Base-by-base conservation (phyloP, 352 stramenopile species). In the Globisporangium cederbergense region DNA sequence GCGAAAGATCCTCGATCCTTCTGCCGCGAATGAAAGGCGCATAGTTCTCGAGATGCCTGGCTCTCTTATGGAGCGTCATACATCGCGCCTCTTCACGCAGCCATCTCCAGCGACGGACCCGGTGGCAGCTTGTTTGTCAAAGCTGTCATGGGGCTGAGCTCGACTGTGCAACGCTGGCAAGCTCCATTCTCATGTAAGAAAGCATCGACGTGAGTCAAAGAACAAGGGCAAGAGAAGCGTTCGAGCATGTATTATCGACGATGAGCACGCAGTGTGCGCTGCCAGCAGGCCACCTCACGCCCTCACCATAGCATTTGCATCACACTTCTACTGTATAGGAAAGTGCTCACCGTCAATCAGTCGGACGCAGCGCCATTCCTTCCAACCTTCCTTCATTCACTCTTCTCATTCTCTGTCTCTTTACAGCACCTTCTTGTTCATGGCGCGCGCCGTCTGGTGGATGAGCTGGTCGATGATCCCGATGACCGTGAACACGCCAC, bases 401-500 rank as follows among this genome's bases (percentile, higher is more conserved):
- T 8, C 58, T 38, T 32, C 25, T 9, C 30, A 50, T 20, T 5
- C 32, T 8, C 55, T 51, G 13, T 28, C 32, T 58, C 2, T 62
- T 83, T 95, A 95, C 72, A 95, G 68, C 67, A 93, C 83, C 73
- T 95, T 95, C 77, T 95, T 95, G 83, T 94, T 95, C 66, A 95
- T 78, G 30, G 87, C 87, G 20, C 85, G 84, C 55, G 73, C 81
- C 5, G 87, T 95, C 71, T 93, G 84, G 73, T 95, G 87, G 62
- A 96, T 89, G 50, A 95, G 65, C 71, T 93, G 84, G 73, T 98
- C 93, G 45, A 98, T 62, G 73, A 98, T 93, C 32, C 94, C 93
- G 60, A 98, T 91, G 63, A 98, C 91, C 30, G 93, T 98, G 70
- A 98, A 98, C 45, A 96, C 97, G 32, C 96, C 96, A 51, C 96